phyloP scores from a whole-genome alignment of 2,329 filamentous ascomycete genomes.

The Pezicula radicicola region DNA sequence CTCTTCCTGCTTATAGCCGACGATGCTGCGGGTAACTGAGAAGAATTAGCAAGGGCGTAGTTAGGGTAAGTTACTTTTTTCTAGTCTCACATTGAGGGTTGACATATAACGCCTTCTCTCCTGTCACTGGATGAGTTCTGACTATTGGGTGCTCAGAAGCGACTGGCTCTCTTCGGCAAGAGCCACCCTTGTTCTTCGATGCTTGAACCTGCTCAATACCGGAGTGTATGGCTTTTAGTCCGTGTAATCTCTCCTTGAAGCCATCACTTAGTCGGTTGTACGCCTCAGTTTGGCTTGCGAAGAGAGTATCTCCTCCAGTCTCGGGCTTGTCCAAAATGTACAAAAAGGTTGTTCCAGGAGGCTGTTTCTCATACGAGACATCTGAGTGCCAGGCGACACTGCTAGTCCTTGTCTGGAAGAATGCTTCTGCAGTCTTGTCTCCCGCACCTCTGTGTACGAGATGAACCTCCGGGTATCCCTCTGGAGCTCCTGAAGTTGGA shows the following conservation, averaged over 20 bases:
- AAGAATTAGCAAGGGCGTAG: neutral
- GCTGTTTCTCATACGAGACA: slow-evolving; percentile 83
- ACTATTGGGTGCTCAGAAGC: slow-evolving; percentile 74
- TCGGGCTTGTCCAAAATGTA: slow-evolving; percentile 82
- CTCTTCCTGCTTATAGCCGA: slow-evolving; percentile 84
- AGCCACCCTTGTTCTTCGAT: slow-evolving; percentile 62
- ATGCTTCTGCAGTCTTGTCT: slow-evolving; percentile 57
- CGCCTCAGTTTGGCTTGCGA: slow-evolving; percentile 74
- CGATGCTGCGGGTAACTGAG: slow-evolving; percentile 73
- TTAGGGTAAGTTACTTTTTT: neutral
- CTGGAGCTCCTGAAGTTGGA: slow-evolving; percentile 72
- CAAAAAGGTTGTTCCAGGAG: slow-evolving; percentile 85
- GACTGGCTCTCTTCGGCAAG: slow-evolving; percentile 74
- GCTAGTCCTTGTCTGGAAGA: slow-evolving; percentile 69
- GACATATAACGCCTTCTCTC: slow-evolving; percentile 79
- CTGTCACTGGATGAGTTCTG: slow-evolving; percentile 76
- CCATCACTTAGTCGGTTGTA: slow-evolving; percentile 77
- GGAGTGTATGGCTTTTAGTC: slow-evolving; percentile 77
- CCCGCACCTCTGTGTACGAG: slow-evolving; percentile 72
- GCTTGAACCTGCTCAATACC: slow-evolving; percentile 76
- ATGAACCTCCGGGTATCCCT: slow-evolving; percentile 71
- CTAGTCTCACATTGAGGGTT: slow-evolving; percentile 72
- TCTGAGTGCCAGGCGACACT: slow-evolving; percentile 89
- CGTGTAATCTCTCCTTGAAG: slow-evolving; percentile 78
- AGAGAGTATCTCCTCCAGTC: slow-evolving; percentile 82